Base-by-base conservation (phyloP, 257 asterid genomes). In the Mentha longifolia region DNA sequence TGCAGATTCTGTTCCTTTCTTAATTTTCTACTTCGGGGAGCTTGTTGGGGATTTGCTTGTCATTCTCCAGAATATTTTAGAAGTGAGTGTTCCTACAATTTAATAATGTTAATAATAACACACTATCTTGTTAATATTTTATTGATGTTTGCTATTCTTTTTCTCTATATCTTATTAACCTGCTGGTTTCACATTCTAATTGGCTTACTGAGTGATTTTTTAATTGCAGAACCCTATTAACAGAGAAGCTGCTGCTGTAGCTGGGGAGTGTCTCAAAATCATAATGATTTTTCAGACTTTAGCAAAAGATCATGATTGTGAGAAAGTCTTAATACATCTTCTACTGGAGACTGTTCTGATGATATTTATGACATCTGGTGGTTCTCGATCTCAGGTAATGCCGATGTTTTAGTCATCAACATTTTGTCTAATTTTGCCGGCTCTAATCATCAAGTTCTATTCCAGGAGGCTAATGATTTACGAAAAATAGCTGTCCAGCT, bases 191-290 rank as follows among this genome's bases (percentile, higher is more conserved):
- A 67, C 71, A 72, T 65, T 59, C 77, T 49, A 56, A 79, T 50
- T 69, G 15, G 68, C 71, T 46, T 68, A 61, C 69, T 55, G 51
- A 76, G 58, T 73, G 71, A 57, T 77, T 68, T 75, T 86, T 75
- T 85, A 78, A 55, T 79, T 47, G 25, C 97, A 95, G 98, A 88
- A 70, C 65, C 82, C 83, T 20, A 80, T 83, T 33, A 84, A 76
- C 76, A 78, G 85, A 86, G 96, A 89, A 87, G 88, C 85, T 65
- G 85, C 84, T 74, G 82, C 87, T 39, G 78, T 92, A 74, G 85
- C 86, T 62, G 97, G 96, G 74, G 99, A 95, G 86, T 89, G 98
- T 80, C 84, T 95, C 75, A 92, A 84, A 80, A 79, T 89, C 69
- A 67, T 92, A 17, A 87, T 88, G 88, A 92, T 92, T 81, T 81